A percentile compares a stretch with the other conserved stretches of the same genome.
These are phyloP conservation scores for Gaeumannomyces tritici DNA, from an alignment of 2,329 filamentous ascomycete species.

Conservation along the genomic window DNA sequence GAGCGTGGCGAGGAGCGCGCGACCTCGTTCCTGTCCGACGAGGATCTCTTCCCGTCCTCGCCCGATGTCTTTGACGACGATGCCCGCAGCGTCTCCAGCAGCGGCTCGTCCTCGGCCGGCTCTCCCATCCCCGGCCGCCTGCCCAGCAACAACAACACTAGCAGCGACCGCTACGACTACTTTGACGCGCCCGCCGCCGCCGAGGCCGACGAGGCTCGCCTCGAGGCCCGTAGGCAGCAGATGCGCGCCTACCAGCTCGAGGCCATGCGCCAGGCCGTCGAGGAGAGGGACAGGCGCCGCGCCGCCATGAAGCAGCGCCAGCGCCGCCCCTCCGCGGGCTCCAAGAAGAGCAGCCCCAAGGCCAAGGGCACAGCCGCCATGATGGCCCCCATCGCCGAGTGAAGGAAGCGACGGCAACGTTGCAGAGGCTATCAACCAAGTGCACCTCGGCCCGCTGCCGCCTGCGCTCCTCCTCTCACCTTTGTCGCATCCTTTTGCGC, in stretches of 20 bases:
- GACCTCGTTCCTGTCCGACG: conserved; percentile 51
- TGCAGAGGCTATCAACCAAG: not conserved
- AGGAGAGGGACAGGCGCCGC: conserved; percentile 45
- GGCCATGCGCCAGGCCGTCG: conserved; percentile 36
- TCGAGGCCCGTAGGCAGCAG: conserved; percentile 41
- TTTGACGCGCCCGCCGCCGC: conserved; percentile 10
- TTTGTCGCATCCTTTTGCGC: not conserved
- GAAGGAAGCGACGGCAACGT: not conserved
- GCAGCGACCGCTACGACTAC: conserved; percentile 9
- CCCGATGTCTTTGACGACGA: conserved; percentile 41
- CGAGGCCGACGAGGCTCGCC: conserved; percentile 33
- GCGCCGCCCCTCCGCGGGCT: conserved; percentile 20
- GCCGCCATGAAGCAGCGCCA: conserved; percentile 27
- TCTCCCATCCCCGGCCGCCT: conserved; percentile 12
- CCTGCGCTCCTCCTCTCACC: too few relatives aligned
- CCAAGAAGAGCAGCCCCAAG: conserved; percentile 41
- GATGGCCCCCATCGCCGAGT: conserved; percentile 48
- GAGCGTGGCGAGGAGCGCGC: conserved; percentile 32
- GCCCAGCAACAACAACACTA: conserved; percentile 12
- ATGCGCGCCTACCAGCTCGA: conserved; percentile 40
- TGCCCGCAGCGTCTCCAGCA: conserved; percentile 32
- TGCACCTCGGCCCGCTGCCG: not conserved
- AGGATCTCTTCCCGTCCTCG: conserved; percentile 48
- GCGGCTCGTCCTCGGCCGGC: conserved; percentile 24
- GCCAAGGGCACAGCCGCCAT: conserved; percentile 33